phyloP scores from a whole-genome alignment of 441 rosid species.

The Populus hybrid region DNA sequence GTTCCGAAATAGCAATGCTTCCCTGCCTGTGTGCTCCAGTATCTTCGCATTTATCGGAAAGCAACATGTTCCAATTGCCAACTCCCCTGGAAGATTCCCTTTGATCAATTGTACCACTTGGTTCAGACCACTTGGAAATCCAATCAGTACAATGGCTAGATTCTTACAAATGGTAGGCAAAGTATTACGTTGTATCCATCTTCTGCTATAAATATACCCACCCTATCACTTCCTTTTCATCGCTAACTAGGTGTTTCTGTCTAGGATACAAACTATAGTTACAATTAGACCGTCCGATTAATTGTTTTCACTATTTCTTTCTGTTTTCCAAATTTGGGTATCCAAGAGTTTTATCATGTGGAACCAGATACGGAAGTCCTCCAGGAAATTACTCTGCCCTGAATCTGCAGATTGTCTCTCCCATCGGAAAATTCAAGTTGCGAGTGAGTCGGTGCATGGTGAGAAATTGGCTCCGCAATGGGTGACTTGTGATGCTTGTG shows the following conservation, averaged over 20 bases:
- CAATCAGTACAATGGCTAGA: neutral
- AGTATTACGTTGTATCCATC: neutral
- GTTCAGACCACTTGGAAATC: neutral
- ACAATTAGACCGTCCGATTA: neutral
- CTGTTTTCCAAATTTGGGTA: neutral
- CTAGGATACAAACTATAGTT: neutral
- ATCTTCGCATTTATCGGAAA: neutral
- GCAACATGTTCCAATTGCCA: slow-evolving; percentile 16
- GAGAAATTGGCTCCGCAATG: slow-evolving; percentile 19
- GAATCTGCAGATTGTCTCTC: slow-evolving; percentile 9
- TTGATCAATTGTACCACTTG: neutral
- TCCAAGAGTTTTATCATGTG: slow-evolving; percentile 5
- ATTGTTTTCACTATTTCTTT: neutral
- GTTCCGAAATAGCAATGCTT: neutral
- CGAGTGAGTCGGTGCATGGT: slow-evolving; percentile 31
- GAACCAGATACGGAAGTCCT: neutral
- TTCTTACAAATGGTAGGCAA: neutral
- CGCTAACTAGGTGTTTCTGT: neutral
- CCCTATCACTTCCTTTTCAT: neutral
- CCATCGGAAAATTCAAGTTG: slow-evolving; percentile 23
- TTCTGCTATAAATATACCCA: neutral
- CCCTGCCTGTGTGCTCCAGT: neutral
- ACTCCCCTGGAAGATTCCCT: neutral
- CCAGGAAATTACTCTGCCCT: neutral
- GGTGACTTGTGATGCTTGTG: slow-evolving; percentile 30